These are phyloP conservation scores for Neurospora sp. DNA, from an alignment of 495 filamentous ascomycete species.

Conservation along the genomic window DNA sequence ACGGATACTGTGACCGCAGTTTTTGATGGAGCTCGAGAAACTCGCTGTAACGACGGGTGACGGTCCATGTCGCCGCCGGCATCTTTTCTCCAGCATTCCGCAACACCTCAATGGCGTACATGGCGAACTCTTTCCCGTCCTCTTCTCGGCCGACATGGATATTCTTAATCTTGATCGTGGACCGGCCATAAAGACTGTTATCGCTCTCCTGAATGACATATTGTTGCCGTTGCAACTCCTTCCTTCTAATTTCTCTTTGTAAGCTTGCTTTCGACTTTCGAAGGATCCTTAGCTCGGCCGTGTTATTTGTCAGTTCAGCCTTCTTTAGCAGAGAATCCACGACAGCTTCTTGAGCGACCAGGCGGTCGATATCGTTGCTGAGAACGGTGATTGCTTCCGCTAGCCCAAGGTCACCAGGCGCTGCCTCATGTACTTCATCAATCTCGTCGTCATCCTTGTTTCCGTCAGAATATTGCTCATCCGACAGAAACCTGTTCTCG, in stretches of 20 bases:
- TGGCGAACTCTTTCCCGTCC: constrained; percentile 85
- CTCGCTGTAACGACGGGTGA: constrained; percentile 83
- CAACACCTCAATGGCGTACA: constrained; percentile 88
- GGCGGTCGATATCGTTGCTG: constrained; percentile 79
- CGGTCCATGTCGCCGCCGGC: constrained; percentile 72
- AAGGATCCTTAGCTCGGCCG: constrained; percentile 82
- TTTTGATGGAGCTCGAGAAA: constrained; percentile 93
- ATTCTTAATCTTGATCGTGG: constrained; percentile 77
- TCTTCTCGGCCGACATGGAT: constrained; percentile 88
- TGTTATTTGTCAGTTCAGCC: constrained; percentile 94
- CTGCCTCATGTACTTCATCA: constrained; percentile 88
- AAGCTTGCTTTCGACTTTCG: constrained; percentile 90
- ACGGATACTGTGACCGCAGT: constrained; percentile 71
- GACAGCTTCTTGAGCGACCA: constrained; percentile 79
- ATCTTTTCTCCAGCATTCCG: constrained; percentile 83
- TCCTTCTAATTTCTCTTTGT: constrained; percentile 81
- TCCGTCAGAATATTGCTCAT: constrained; percentile 66
- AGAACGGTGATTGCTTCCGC: constrained; percentile 84
- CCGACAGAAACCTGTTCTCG: constrained; percentile 75
- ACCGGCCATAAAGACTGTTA: constrained; percentile 90
- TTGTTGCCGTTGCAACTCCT: constrained; percentile 92
- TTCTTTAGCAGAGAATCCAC: constrained; percentile 86
- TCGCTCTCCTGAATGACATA: constrained; percentile 97
- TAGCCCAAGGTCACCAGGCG: constrained; percentile 87
- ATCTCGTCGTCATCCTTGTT: constrained; percentile 51